Evolutionary conservation across 2,329 filamentous ascomycete genomes (phyloP), one percentile per base, ranked within the genome.

Genomic region (Sclerotinia borealis): DNA sequence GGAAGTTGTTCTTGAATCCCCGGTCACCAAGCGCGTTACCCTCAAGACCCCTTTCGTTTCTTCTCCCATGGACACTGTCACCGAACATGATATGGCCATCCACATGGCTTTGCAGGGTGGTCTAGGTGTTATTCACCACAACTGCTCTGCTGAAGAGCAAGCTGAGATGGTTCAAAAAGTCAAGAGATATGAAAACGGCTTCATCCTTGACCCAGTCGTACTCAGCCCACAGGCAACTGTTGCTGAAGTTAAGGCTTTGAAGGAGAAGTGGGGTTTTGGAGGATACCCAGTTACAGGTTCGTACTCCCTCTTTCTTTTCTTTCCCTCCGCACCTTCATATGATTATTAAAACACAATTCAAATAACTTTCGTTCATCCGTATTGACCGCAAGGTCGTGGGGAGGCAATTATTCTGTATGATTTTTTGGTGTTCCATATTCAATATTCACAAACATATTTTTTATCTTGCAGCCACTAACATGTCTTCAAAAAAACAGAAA

Each of bases 291-390:
- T 99, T 65, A 99, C 95, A 79, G 95, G 96, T 99, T 83, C 84
- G 93, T 83, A 59, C 27, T 13, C 15, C 59, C 47, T 10, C 67
- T 62, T 63, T 64, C 27, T 50, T 25, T 10, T 15, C n/a, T 31
- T 22, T 51, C 62, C 70, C 73, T 75, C 79, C 19, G 13, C 62
- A 61, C 62, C 41, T 79, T 71, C 75, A 58, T 78, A 81, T 92
- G 91, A 96, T 96, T 95, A 91, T 83, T 85, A 83, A 58, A 61
- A 85, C 81, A 83, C 11, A 81, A 83, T 84, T 81, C 79, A 80
- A 81, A 90, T 97, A 98, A 98, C 95, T 99, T 99, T 99, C 95
- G 95, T 99, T 99, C 95, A 93, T 93, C 95, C 92, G 91, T 84
- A 96, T 88, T 85, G 89, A 90, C 88, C 83, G 84, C 81, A 87